Base-by-base conservation (phyloP, 2,329 filamentous ascomycete species). In the Fusarium circinatum region DNA sequence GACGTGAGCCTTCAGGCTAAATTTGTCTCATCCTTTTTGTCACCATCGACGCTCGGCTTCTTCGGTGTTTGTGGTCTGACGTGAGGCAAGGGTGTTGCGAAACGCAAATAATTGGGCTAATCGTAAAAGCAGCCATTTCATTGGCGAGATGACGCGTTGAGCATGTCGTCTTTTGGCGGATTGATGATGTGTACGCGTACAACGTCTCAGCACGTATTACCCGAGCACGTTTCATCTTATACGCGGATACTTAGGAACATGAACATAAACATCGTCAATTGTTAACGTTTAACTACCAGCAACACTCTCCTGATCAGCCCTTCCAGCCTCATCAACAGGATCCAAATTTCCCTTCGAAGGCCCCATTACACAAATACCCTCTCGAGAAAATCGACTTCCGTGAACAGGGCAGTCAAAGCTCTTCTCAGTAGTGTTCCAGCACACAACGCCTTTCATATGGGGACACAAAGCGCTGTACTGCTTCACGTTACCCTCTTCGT, bases 401-500 rank as follows among this genome's bases (percentile, higher is more conserved):
- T 85, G 84, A 0, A 85, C 79, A 0, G 88, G 88, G 71, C 88
- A 90, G 77, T 90, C 88, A 80, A 85, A 89, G 57, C 83, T 86
- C 80, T 86, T 87, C 79, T 89, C 87, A 0, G 80, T 80, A 10
- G 79, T 71, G 67, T 90, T 90, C 88, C 88, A 90, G 76, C 86
- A 88, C 0, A 90, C 83, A 0, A 90, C 85, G 2, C 86, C 88
- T 64, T 87, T 84, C 79, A 90, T 69, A 73, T 90, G 87, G 11
- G 89, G 88, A 71, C 88, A 90, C 1, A 90, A 62, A 0, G 87
- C 88, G 49, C 85, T 88, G 77, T 87, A 86, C 73, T 84, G 84
- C 38, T 83, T 83, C 3, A 88, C 81, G 34, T 86, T 82, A 1
- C 87, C 87, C 0, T 85, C 78, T 11, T 88, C 86, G 65, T 89